Conservation (phyloP, 73 alveolate species). For the Paramecium pentaurelia region DNA sequence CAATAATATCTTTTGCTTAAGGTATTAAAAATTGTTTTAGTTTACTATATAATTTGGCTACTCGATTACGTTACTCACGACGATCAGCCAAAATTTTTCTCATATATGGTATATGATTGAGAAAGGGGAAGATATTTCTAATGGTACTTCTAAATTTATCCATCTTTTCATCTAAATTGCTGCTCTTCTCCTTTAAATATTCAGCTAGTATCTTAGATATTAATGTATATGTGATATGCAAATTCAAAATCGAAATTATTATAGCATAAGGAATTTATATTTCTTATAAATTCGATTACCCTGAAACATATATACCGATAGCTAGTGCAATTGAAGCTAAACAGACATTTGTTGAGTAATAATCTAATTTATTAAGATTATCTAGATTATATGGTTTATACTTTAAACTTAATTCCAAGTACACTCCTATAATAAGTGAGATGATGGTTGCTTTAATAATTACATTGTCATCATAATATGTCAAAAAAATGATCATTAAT, state of each 20-base stretch:
- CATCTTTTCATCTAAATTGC: not conserved
- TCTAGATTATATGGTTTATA: not conserved
- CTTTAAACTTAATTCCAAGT: not conserved
- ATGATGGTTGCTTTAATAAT: not conserved
- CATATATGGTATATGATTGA: not conserved
- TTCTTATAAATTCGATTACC: not conserved
- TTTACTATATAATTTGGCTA: not conserved
- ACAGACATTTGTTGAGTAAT: not conserved
- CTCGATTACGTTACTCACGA: not conserved
- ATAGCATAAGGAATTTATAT: not conserved
- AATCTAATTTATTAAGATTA: not conserved
- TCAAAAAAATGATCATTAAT: slow-evolving; percentile 4
- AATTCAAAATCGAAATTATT: not conserved
- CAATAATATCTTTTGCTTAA: not conserved
- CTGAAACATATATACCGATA: not conserved
- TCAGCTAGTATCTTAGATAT: not conserved
- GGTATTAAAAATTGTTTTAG: not conserved
- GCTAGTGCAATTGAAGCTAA: not conserved
- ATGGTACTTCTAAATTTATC: not conserved
- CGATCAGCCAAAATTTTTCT: not conserved
- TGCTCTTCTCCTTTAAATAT: not conserved
- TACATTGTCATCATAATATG: not conserved
- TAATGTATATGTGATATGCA: not conserved
- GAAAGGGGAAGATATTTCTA: not conserved
- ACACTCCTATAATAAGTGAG: not conserved